Evolutionary conservation across 1,284 basidiomycete species (phyloP), one percentile per base, ranked within the genome.

Genomic region (Microbotryum lychnidis-dioicae): DNA sequence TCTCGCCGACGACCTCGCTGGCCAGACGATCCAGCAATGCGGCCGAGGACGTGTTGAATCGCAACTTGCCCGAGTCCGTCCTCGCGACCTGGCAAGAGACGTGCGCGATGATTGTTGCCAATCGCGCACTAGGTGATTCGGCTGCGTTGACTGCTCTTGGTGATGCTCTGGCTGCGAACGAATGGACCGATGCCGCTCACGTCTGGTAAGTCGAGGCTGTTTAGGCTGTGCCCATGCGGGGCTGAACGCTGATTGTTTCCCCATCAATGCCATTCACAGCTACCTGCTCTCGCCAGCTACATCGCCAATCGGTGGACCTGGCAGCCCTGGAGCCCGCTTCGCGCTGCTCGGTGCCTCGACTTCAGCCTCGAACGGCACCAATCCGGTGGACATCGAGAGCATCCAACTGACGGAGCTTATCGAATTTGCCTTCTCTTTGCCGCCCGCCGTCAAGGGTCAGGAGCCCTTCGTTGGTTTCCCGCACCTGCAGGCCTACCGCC

Each of bases 371-470:
- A 49, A 71, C 71, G 18, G 77, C 76, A 58, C 78, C 82, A 0
- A 79, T 76, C 45, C 86, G 85, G 71, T 78, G 80, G 70, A 93
- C 72, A 76, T 82, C 10, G 93, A 97, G 73, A 78, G 85, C 8
- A 80, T 92, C 62, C 83, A 96, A 65, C 84, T 97, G 68, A 87
- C 91, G 7, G 96, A 99, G 77, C 86, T 97, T 48, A 79, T 87
- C 10, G 96, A 99, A 76, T 98, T 91, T 73, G 92, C 91, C 0
- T 75, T 92, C 61, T 90, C 90, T 21, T 77, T 97, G 0, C 76
- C 83, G 0, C 73, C 80, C 6, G 48, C 61, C 6, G 33, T 57
- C 58, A 97, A 97, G 76, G 90, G 92, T 9, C 87, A 91, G 70
- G 94, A 97, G 61, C 71, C 84, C 1, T 94, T 90, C 75, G 74